Percentiles rank a stretch among this genome's conserved stretches.
phyloP scores from a whole-genome alignment of 2,329 filamentous ascomycete species.

The Aspergillus luchuensis region DNA sequence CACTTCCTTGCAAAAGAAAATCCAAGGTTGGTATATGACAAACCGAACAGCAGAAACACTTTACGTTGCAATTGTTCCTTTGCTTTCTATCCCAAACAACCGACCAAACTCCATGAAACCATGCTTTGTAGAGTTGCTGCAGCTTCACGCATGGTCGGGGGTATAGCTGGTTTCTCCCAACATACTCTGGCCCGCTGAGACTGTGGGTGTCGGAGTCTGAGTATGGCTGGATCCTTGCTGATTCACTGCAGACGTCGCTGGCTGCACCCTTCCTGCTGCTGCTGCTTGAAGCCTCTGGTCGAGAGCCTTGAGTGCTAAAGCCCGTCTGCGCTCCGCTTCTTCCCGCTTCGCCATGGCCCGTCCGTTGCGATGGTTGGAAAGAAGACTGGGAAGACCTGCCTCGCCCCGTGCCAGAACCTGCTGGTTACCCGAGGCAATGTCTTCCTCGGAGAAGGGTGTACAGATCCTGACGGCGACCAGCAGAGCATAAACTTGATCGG shows the following conservation, averaged over 20 bases:
- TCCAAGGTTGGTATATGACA: neutral
- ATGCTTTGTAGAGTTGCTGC: constrained; percentile 2
- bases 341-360: constrained; percentile 70
- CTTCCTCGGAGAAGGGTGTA: constrained; percentile 80
- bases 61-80: neutral
- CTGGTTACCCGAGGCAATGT: constrained; percentile 72
- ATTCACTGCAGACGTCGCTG: constrained; percentile 34
- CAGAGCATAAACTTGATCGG: constrained; percentile 71
- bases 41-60: neutral
- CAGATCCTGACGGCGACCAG: constrained; percentile 77
- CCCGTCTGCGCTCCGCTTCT: constrained; percentile 86
- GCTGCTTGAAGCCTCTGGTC: constrained; percentile 92
- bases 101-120: constrained; percentile 21
- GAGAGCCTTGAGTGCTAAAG: constrained; percentile 84
- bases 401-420: constrained; percentile 68
- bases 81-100: constrained; percentile 14
- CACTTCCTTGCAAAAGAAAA: neutral
- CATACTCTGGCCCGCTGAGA: constrained; percentile 59
- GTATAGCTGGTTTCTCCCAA: constrained; percentile 71
- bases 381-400: constrained; percentile 61
- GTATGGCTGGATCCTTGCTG: constrained; percentile 34
- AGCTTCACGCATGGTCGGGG: constrained; percentile 56
- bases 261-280: constrained; percentile 56
- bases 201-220: constrained; percentile 58
- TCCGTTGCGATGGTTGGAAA: constrained; percentile 52